Evolutionary conservation across 2,329 filamentous ascomycete genomes (phyloP).

Genomic region (Elsinoe batatas): DNA sequence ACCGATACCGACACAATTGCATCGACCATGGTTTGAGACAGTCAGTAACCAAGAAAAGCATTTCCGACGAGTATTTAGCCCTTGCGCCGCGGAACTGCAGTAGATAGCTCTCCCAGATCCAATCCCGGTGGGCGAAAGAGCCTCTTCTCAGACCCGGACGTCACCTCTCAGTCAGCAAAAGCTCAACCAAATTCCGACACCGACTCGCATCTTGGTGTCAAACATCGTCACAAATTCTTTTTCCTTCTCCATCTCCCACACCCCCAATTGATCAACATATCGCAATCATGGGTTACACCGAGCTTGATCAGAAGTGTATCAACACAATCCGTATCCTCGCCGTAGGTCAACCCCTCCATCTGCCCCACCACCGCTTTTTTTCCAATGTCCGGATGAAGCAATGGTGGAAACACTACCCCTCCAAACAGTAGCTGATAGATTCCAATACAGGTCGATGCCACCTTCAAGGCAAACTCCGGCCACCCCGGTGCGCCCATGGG

Average conservation of each 20-base stretch:
- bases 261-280: constrained; percentile 6
- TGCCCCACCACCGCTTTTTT: constrained; percentile 20
- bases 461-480: constrained; percentile 88
- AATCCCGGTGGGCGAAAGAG: neutral
- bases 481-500: constrained; percentile 98
- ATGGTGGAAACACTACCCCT: neutral
- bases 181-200: constrained; percentile 11
- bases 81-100: neutral
- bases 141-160: neutral
- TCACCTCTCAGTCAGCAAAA: constrained; percentile 11
- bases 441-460: constrained; percentile 78
- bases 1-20: too few species aligned
- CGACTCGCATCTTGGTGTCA: neutral
- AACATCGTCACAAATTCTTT: constrained; percentile 12
- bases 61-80: constrained; percentile 1
- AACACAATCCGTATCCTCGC: constrained; percentile 97
- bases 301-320: constrained; percentile 82
- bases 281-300: constrained; percentile 72
- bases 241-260: constrained; percentile 12
- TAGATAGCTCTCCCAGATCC: neutral
- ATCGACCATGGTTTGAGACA: neutral
- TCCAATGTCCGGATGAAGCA: constrained; percentile 12
- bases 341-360: constrained; percentile 47
- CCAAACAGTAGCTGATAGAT: neutral
- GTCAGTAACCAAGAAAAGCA: neutral